phyloP scores from a whole-genome alignment of 78 protist species.

The Bodo saltans region DNA sequence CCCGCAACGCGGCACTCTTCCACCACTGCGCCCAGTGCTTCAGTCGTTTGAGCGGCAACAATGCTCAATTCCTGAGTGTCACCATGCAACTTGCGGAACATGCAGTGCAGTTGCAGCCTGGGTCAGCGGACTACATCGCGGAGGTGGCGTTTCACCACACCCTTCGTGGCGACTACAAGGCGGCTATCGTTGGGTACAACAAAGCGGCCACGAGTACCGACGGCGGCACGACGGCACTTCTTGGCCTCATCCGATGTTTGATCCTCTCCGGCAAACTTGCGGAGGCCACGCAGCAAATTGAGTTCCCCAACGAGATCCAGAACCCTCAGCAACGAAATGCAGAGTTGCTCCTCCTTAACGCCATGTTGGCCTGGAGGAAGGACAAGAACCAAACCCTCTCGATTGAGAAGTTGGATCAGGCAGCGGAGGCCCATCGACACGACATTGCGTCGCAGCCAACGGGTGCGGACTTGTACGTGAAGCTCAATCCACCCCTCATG shows the following conservation, averaged over 20 bases:
- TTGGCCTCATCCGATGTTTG: slow-evolving; percentile 40
- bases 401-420: slow-evolving; percentile 9
- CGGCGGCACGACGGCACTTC: slow-evolving; percentile 18
- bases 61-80: slow-evolving; percentile 1
- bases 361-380: slow-evolving; percentile 20
- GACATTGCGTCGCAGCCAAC: neutral
- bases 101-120: slow-evolving; percentile 1
- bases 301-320: slow-evolving; percentile 45
- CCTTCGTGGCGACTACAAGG: slow-evolving; percentile 6
- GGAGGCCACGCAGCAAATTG: slow-evolving; percentile 59
- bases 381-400: neutral
- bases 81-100: slow-evolving; percentile 31
- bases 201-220: slow-evolving; percentile 39
- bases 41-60: slow-evolving; percentile 23
- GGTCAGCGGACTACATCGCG: neutral
- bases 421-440: slow-evolving; percentile 19
- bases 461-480: slow-evolving; percentile 1
- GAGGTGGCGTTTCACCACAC: slow-evolving; percentile 30
- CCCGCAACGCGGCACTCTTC: slow-evolving; percentile 36
- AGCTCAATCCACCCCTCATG: slow-evolving; percentile 45
- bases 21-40: neutral
- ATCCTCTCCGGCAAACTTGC: slow-evolving; percentile 35
- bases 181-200: neutral
- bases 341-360: slow-evolving; percentile 23
- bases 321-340: neutral